These are phyloP conservation scores for Hirschfeldia incana DNA, from an alignment of 345 rosid species.

Conservation along the genomic window DNA sequence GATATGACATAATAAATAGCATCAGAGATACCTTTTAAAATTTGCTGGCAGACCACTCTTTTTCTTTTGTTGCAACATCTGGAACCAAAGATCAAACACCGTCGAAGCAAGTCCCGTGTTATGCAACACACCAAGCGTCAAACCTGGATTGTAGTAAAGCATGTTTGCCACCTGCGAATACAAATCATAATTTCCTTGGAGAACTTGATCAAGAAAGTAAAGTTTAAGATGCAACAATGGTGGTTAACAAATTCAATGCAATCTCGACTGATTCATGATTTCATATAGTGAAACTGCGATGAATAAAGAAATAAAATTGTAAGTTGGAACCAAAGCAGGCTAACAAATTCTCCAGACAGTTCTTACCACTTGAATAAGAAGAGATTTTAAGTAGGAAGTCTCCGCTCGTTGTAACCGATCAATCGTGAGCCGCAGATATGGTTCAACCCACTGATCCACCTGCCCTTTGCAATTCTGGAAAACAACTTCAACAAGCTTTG, in stretches of 20 bases:
- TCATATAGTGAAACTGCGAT: slow-evolving; percentile 13
- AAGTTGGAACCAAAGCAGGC: slow-evolving; percentile 2
- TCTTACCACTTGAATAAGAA: slow-evolving; percentile 96
- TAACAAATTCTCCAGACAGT: slow-evolving; percentile 19
- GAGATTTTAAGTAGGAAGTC: slow-evolving; percentile 81
- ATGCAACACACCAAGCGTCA: slow-evolving; percentile 79
- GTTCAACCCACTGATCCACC: slow-evolving; percentile 4
- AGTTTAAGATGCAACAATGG: not conserved
- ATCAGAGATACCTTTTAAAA: slow-evolving; percentile 68
- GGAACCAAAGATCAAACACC: slow-evolving; percentile 89
- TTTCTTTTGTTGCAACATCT: slow-evolving; percentile 89
- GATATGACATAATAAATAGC: not conserved
- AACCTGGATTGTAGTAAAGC: slow-evolving; percentile 76
- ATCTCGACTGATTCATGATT: slow-evolving; percentile 10
- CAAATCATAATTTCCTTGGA: not conserved
- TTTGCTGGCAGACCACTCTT: slow-evolving; percentile 77
- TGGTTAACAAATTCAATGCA: slow-evolving; percentile 1
- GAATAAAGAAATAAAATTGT: not conserved
- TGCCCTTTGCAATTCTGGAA: not conserved
- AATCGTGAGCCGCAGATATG: slow-evolving; percentile 72
- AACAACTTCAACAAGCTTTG: slow-evolving; percentile 1
- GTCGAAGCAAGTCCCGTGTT: slow-evolving; percentile 78
- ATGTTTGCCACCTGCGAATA: slow-evolving; percentile 81
- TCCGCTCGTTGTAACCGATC: slow-evolving; percentile 78
- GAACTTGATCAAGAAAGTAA: slow-evolving; percentile 10